Percentiles rank a stretch among this genome's conserved stretches.
Conservation (phyloP, 768 basidiomycete species). For the Suillus spraguei region DNA sequence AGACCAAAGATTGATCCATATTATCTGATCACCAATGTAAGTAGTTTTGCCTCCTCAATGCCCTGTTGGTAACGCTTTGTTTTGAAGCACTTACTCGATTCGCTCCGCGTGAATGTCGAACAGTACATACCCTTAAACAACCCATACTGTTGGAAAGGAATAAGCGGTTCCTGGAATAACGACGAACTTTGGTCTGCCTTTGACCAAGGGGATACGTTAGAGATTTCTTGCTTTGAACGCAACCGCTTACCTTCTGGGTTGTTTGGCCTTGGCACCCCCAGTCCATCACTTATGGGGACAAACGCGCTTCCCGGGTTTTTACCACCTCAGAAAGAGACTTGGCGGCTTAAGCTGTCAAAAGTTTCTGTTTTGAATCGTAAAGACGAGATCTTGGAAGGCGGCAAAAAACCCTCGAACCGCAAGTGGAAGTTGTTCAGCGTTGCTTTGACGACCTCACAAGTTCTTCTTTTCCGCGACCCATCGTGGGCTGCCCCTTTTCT, state of each 20-base stretch:
- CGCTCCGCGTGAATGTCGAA: constrained; percentile 69
- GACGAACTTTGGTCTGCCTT: constrained; percentile 67
- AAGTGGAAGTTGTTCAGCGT: constrained; percentile 92
- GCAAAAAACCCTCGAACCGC: constrained; percentile 71
- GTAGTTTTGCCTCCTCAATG: constrained; percentile 21
- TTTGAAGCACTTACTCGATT: constrained; percentile 62
- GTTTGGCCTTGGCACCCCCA: constrained; percentile 39
- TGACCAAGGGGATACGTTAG: constrained; percentile 56
- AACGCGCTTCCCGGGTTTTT: constrained; percentile 28
- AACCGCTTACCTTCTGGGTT: constrained; percentile 42
- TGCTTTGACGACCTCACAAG: constrained; percentile 85
- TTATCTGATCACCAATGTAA: constrained; percentile 81
- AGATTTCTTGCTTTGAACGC: constrained; percentile 49
- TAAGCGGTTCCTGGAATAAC: constrained; percentile 66
- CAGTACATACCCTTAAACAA: constrained; percentile 56
- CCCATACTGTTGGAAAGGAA: constrained; percentile 72
- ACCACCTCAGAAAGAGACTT: constrained; percentile 34
- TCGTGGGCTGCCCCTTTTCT: constrained; percentile 53
- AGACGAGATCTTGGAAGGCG: constrained; percentile 75
- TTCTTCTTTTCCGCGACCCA: constrained; percentile 85
- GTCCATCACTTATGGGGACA: constrained; percentile 32
- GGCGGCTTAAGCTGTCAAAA: constrained; percentile 73
- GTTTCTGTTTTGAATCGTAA: constrained; percentile 81
- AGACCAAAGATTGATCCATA: constrained; percentile 88
- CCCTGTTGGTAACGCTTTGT: constrained; percentile 13